Percentiles rank a stretch among this genome's conserved stretches.
Conservation (phyloP, 2,329 filamentous ascomycete genomes). For the Cordyceps cateniannulata region DNA sequence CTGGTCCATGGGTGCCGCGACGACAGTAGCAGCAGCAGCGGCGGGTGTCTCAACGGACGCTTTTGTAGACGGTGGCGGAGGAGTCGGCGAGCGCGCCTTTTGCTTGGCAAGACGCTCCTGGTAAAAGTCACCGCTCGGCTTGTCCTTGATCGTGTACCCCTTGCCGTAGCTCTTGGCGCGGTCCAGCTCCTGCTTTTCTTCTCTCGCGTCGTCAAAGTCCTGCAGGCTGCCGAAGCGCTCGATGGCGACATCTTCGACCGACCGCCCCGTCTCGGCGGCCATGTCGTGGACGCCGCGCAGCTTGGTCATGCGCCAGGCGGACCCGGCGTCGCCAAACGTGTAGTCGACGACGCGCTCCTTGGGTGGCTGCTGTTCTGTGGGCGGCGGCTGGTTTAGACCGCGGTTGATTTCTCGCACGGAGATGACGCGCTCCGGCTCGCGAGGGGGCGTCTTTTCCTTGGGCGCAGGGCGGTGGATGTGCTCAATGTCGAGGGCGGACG, state of each 20-base stretch:
- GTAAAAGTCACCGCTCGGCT: slow-evolving; percentile 81
- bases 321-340: slow-evolving; percentile 81
- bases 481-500: slow-evolving; percentile 75
- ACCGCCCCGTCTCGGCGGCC: slow-evolving; percentile 65
- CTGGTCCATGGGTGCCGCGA: slow-evolving; percentile 52
- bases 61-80: slow-evolving; percentile 20
- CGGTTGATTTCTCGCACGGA: slow-evolving; percentile 78
- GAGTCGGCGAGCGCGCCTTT: slow-evolving; percentile 19
- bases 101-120: slow-evolving; percentile 64
- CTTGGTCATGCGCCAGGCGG: slow-evolving; percentile 95
- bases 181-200: slow-evolving; percentile 89
- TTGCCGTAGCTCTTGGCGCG: slow-evolving; percentile 75
- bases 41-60: not conserved
- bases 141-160: slow-evolving; percentile 78
- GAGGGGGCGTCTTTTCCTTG: slow-evolving; percentile 47
- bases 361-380: slow-evolving; percentile 17
- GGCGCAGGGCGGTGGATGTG: slow-evolving; percentile 61
- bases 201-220: slow-evolving; percentile 85
- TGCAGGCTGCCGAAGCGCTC: slow-evolving; percentile 76
- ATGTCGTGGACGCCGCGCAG: slow-evolving; percentile 77
- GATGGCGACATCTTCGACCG: slow-evolving; percentile 74
- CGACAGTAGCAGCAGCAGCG: slow-evolving; percentile 9
- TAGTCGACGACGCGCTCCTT: slow-evolving; percentile 61
- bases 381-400: slow-evolving; percentile 40
- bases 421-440: slow-evolving; percentile 60